Base-by-base conservation (phyloP, 2,329 filamentous ascomycete species). In the Chrysoporthe deuterocubensis region DNA sequence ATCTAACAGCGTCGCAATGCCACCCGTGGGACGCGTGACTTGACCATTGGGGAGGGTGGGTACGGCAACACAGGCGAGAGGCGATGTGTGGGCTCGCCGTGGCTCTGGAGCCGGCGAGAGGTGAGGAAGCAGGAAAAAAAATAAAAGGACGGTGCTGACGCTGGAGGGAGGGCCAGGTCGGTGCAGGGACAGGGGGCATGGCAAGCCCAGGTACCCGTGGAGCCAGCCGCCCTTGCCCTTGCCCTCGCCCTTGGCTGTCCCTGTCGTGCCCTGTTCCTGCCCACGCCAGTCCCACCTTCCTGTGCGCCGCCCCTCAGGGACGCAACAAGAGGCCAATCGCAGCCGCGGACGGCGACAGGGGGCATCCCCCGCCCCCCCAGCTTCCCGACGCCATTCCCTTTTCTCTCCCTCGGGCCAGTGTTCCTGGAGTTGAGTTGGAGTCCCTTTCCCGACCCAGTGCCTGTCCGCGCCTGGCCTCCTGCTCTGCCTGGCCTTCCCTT, bases 401-500 rank as follows among this genome's bases (percentile, higher is more conserved):
- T 43, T 21, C 34, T 60, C 42, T 61, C 42, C 26, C 57, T 43
- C 57, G 57, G 57, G 56, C 43, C 62, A 44, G 37, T 61, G 54
- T 57, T 40, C 54, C 54, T 57, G 7, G 54, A 26, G 26, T 26
- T 26, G 26, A 26, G 26, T 26, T 26, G 26, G 26, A 37, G 54
- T 57, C 54, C 54, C 43, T 61, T 61, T 46, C 58, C 42, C 43
- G 42, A n/a, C 18, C 18, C 21, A 34, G 11, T 48, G n/a, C 50
- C 50, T 18, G 48, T 32, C 34, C n/a, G 48, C n/a, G 43, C 60
- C 40, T 62, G 60, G 11, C 60, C 34, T 62, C 26, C 32, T 48
- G 37, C 64, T 57, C 52, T 71, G 69, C 64, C 64, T 67, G 68
- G 61, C 21, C 37, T 16, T 16, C 37, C 62, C 13, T 34, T 34